Conservation (phyloP, 257 asterid genomes). For the Gentiana dahurica region DNA sequence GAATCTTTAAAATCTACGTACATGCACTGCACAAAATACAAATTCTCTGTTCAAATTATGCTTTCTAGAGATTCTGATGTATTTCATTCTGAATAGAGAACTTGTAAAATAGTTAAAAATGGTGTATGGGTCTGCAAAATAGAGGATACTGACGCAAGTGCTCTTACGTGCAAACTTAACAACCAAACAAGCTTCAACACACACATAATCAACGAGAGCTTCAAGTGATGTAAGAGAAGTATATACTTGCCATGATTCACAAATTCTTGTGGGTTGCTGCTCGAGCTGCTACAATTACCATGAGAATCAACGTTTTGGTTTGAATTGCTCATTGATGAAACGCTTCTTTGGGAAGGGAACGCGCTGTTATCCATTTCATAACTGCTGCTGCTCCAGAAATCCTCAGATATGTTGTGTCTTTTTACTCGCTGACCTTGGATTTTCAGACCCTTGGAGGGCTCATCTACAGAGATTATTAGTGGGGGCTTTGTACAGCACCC, state of each 20-base stretch:
- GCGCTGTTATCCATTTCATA: constrained; percentile 79
- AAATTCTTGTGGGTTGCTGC: constrained; percentile 54
- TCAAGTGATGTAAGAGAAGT: not conserved
- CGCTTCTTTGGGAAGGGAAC: constrained; percentile 74
- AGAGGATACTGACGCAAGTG: no score
- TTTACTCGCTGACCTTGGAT: constrained; percentile 55
- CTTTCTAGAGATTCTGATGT: no score
- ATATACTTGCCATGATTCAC: constrained; percentile 69
- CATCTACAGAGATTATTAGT: constrained; percentile 64
- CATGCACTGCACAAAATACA: no score
- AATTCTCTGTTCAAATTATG: no score
- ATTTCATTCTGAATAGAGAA: no score
- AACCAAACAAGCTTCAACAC: no score
- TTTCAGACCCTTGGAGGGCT: constrained; percentile 64
- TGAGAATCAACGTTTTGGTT: constrained; percentile 53
- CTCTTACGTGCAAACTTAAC: no score
- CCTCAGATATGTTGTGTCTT: constrained; percentile 43
- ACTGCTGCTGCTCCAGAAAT: constrained; percentile 81
- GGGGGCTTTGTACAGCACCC: constrained; percentile 82
- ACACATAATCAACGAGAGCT: not conserved
- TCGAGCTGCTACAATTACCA: constrained; percentile 47
- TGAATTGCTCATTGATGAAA: constrained; percentile 74
- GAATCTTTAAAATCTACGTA: no score
- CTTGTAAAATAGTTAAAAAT: no score
- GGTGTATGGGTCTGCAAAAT: no score